Base-by-base conservation (phyloP, 139 green algal genomes). In the Picochlorum sp. region DNA sequence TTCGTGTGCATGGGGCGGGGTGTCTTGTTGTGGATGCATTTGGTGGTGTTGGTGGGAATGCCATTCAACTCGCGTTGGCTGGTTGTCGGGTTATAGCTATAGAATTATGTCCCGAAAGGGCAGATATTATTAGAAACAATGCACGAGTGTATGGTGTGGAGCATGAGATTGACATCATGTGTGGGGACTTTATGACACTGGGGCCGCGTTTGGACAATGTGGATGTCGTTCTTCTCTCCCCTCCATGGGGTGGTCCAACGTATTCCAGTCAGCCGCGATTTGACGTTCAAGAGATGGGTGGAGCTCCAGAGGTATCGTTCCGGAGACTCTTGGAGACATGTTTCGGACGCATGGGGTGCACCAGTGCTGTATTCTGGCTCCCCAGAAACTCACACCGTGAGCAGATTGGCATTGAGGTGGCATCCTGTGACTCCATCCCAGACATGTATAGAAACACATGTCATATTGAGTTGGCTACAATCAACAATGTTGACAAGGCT, bases 231-330 rank as follows among this genome's bases (percentile, higher is more conserved):
- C 90, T 96, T 56, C 71, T 92, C 62, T 96, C 90, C 0, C 90
- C 90, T 1, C 90, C 90, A 15, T 96, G 90, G 90, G 90, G 90
- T 10, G 90, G 90, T 0, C 90, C 90, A 7, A 69, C 79, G 16
- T 96, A 96, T 70, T 58, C 74, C 16, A 50, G 34, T 15, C 44
- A 28, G 16, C 47, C 76, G 45, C 72, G 74, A 1, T 93, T 90
- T 62, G 81, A 92, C 31, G 70, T 85, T 31, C 44, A 75, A 8
- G 61, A 72, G 2, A 73, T 87, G 38, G 76, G 79, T 20, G 82
- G 78, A 57, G 57, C 85, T 51, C 9, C 60, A 24, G 60, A 66
- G n/a, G 38, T 78, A 4, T 77, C 62, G 20, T 69, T 87, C 30
- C 31, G 38, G 2, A 57, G 75, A 60, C 72, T 93, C 63, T 68